Percentiles rank a stretch among this genome's conserved stretches.
These are phyloP conservation scores for Sporothrix euskadiensis DNA, from an alignment of 2,329 filamentous ascomycete genomes.

Conservation along the genomic window DNA sequence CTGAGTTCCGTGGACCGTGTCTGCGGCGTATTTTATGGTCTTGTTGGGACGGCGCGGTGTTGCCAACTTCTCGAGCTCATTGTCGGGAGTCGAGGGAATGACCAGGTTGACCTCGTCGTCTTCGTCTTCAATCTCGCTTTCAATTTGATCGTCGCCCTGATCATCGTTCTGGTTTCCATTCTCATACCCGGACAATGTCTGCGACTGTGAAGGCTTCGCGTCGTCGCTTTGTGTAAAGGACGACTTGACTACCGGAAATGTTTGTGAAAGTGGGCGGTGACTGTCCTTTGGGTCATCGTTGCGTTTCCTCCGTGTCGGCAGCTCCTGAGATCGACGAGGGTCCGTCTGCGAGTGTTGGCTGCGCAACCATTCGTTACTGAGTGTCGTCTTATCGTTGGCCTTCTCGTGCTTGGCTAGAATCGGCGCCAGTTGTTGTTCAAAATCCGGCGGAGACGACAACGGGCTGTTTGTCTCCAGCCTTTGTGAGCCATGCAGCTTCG, in stretches of 20 bases:
- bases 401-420: conserved; percentile 19
- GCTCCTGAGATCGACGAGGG: conserved; percentile 24
- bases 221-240: conserved; percentile 8
- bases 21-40: not conserved
- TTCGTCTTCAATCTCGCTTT: not conserved
- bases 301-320: not conserved
- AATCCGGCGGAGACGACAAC: conserved; percentile 25
- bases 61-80: conserved; percentile 6
- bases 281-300: not conserved
- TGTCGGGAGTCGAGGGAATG: conserved; percentile 18
- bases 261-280: conserved; percentile 29
- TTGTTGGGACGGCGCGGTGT: not conserved
- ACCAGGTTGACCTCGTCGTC: not conserved
- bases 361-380: conserved; percentile 18
- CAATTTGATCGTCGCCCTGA: not conserved
- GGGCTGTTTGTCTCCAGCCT: not conserved
- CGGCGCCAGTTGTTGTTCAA: conserved; percentile 22
- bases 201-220: not conserved
- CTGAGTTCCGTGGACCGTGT: not conserved
- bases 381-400: not conserved
- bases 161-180: not conserved
- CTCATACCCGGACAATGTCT: not conserved
- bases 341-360: conserved; percentile 9
- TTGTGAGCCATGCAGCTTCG: not conserved
- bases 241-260: conserved; percentile 30